Base-by-base conservation (phyloP, 495 filamentous ascomycete species). In the Lentithecium fluviatile region DNA sequence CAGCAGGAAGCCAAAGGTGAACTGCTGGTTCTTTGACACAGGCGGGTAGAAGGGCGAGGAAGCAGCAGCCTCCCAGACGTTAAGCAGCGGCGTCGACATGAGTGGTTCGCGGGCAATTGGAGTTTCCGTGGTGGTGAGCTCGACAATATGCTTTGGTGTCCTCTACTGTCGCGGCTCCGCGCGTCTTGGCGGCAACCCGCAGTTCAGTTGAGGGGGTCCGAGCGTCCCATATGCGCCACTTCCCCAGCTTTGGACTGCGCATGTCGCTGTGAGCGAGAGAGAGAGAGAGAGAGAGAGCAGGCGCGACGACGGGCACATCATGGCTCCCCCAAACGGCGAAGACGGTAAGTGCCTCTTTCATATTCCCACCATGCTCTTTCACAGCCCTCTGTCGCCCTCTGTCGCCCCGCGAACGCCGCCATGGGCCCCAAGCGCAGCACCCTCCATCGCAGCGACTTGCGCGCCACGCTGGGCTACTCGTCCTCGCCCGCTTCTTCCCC, bases 51-150 rank as follows among this genome's bases (percentile, higher is more conserved):
- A 97, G 54, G 93, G 90, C 75, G 82, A 85, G 80, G 84, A 82
- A 70, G 86, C 82, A 72, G 91, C 88, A 79, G 87, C 87, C 78
- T 93, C 87, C 91, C 91, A 96, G 73, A 93, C 80, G 73, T 91
- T 84, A 74, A 86, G 86, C 72, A 96, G 74, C 79, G 91, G 90
- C 71, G 70, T 64, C 67, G 74, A 75, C 73, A 75, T 76, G 62
- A 52, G 65, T 38, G 51, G 19, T 19, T 50, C 20, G 2, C 10
- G 36, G 23, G 42, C 42, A 43, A 47, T 45, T 46, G 53, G 29
- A n/a, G n/a, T n/a, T 10, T n/a, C 19, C 11, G 53, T 48, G 29
- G 61, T 58, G 52, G 20, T 49, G 48, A 10, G 29, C 29, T 32
- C 29, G 29, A 32, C 10, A 32, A 10, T 32, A 4, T 55, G 52